Evolutionary conservation across 2,329 filamentous ascomycete genomes (phyloP), one percentile per base, ranked within the genome.

Genomic region (Penicillium nordicum): DNA sequence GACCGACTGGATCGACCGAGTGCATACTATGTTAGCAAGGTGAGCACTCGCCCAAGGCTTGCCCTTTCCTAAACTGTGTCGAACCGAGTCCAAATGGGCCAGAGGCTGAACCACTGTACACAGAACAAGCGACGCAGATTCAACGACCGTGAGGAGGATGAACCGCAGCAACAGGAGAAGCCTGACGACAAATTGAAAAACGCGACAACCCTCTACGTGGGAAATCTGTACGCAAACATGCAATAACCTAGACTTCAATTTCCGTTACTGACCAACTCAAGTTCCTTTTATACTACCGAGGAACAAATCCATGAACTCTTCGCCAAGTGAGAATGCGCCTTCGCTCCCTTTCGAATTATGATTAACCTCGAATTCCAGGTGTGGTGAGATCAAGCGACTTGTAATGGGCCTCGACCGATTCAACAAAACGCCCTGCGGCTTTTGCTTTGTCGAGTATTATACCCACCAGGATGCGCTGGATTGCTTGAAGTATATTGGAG

Each of bases 401-500:
- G 86, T 99, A 63, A 99, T 99, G 94, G 94, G 94, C 48, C 85
- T 99, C 50, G 94, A 99, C 74, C 88, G 94, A 56, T 96, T 94
- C 80, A 89, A 89, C 76, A 99, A 99, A 80, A 99, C 94, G 0
- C 94, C 94, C 1, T 99, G 94, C 76, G 94, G 94, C 40, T 99
- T 99, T 82, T 99, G 94, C 81, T 99, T 99, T 72, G 94, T 99
- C 69, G 94, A 99, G 78, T 99, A 99, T 79, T 97, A 97, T 80
- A 97, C 88, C 30, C 94, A 97, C 74, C 88, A 96, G 72, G 94
- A 99, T 74, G 94, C 94, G 9, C 83, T 99, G 48, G 94, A 99
- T 74, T 97, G 93, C 77, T 88, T 99, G 87, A 99, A 97, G 78
- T 99, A 97, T 74, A 88, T 99, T 69, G 94, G 94, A 54, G 94